These are phyloP conservation scores for Fragaria ananassa DNA, from an alignment of 306 rosid genomes.

Conservation along the genomic window DNA sequence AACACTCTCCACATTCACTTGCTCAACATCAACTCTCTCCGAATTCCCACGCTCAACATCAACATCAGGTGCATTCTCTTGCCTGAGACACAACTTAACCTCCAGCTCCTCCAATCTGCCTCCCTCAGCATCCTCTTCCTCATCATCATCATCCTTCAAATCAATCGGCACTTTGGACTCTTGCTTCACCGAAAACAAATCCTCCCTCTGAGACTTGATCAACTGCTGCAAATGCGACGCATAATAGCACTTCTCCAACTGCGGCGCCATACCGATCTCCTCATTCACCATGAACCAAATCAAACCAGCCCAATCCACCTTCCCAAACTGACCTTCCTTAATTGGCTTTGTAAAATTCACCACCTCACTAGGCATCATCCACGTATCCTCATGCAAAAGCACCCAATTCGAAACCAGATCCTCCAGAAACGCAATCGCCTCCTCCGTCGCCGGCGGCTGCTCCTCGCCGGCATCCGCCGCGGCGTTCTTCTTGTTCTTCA, in stretches of 20 bases:
- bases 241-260: conserved; percentile 62
- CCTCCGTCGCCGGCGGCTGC: conserved; percentile 20
- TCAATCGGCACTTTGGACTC: conserved; percentile 26
- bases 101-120: conserved; percentile 50
- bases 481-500: conserved; percentile 26
- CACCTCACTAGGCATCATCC: conserved; percentile 59
- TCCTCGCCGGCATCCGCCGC: conserved; percentile 19
- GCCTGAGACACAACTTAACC: conserved; percentile 57
- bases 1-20: not conserved
- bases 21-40: conserved; percentile 1
- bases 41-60: not conserved
- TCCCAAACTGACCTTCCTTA: conserved; percentile 57
- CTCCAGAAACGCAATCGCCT: conserved; percentile 48
- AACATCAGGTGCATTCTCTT: conserved; percentile 42
- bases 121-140: conserved; percentile 35
- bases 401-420: conserved; percentile 69
- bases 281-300: conserved; percentile 81
- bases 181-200: conserved; percentile 34
- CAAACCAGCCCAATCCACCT: conserved; percentile 76
- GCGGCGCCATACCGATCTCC: conserved; percentile 50
- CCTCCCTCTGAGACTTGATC: conserved; percentile 55
- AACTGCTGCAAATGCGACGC: conserved; percentile 83
- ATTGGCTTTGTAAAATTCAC: conserved; percentile 33
- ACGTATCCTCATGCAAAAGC: conserved; percentile 72
- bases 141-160: conserved; percentile 26